Base-by-base conservation (phyloP, 768 basidiomycete species). In the Mycena rosella region DNA sequence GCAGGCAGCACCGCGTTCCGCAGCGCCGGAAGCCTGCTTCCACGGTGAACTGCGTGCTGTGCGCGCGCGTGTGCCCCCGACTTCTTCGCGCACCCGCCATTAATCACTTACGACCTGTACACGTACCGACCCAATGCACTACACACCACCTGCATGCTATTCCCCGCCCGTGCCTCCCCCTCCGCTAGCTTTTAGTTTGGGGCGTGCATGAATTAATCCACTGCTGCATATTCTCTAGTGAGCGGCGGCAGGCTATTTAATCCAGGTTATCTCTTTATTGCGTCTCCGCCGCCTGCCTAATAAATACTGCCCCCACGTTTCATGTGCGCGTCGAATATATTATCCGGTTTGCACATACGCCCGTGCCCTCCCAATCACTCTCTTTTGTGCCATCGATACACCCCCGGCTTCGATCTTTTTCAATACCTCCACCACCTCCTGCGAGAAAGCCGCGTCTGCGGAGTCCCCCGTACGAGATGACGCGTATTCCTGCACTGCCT, bases 1-100 rank as follows among this genome's bases (percentile, higher is more conserved):
- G 95, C 95, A 8, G 89, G 89, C 36, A 89, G 91, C 60, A 83
- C 96, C 71, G 92, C 94, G 1, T 80, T 98, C 24, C 90, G 96
- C 40, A 92, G 96, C 9, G 95, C 95, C 48, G 88, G 93, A 36
- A 93, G 85, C 71, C 83, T 97, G 9, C 82, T 98, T 32, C 96
- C 96, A 13, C 82, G 95, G 74, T 97, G 81, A 81, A 10, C 24
- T 26, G 8, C 24, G 45, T 15, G 45, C 17, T 32, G 45, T n/a
- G n/a, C n/a, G n/a, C n/a, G n/a, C n/a, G n/a, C n/a, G n/a, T n/a
- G n/a, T n/a, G n/a, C n/a, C n/a, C 20, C 3, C 15, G 22, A 49
- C 40, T 20, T 34, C 34, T 20, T 40, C 8, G 42, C 34, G 30
- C 58, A 20, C 36, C 55, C n/a, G n/a, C n/a, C n/a, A n/a, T 38